Evolutionary conservation across 1,284 basidiomycete genomes (phyloP), one percentile per base, ranked within the genome.

Genomic region (Polyporus tsugae): DNA sequence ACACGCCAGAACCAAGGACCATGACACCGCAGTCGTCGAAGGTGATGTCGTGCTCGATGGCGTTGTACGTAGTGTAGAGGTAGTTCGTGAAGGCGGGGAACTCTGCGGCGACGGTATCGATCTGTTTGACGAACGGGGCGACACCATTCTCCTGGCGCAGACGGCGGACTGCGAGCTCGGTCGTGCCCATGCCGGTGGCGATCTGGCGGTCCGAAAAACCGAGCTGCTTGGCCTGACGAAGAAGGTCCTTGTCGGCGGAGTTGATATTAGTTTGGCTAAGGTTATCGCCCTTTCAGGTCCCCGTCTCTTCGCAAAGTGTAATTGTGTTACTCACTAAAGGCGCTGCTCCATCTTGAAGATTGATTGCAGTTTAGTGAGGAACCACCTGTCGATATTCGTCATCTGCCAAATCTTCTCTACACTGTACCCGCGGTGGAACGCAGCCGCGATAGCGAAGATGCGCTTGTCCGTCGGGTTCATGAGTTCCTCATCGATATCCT

Each of bases 81-180:
- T 99, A 99, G 85, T 99, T 99, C 71, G 98, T 99, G 85, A 93
- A 96, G 0, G 97, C 96, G 0, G 97, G 98, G 89, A 98, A 99
- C 79, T 99, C 97, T 61, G 98, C 97, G 6, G 97, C 97, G 69
- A 99, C 96, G 0, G 97, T 99, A 79, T 99, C 97, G 78, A 99
- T 99, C 81, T 99, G 97, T 86, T 99, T 99, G 81, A 98, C 95
- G 79, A 96, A 98, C 0, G 97, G 97, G 62, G 87, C 86, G 76
- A 99, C 93, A 60, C 87, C 89, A 67, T 84, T 83, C 81, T 98
- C 97, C 78, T 95, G 91, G 69, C 97, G 93, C 63, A 96, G 84
- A 62, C 89, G 89, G 65, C 96, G 94, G 36, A 98, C 90, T 57
- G 95, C 95, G 38, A 97, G 88, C 80, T 97, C 96, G 22, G 93